phyloP scores from a whole-genome alignment of 305 asterid species.

The Rubia peregrina region DNA sequence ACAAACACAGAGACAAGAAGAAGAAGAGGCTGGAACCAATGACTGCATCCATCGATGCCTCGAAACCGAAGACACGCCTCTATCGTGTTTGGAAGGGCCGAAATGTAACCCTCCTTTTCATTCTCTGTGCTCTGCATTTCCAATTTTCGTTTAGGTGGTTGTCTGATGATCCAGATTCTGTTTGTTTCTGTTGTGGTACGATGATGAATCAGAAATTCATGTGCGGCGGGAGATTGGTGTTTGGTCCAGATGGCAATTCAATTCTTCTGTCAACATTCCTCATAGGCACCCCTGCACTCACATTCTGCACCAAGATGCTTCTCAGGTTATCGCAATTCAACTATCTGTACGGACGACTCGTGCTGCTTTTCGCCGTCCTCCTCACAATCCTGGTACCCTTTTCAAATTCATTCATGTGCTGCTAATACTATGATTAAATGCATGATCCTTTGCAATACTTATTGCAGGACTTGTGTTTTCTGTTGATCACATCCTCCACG shows the following conservation, averaged over 20 bases:
- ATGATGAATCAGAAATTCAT: conserved; percentile 45
- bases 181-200: too few relatives aligned
- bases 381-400: conserved; percentile 51
- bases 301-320: conserved; percentile 53
- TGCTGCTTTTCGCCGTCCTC: conserved; percentile 41
- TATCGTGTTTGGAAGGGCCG: conserved; percentile 91
- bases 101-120: conserved; percentile 34
- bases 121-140: not conserved
- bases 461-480: conserved; percentile 65
- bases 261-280: conserved; percentile 50
- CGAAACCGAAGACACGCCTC: conserved; percentile 46
- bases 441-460: not conserved
- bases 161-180: too few relatives aligned
- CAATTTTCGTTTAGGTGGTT: too few relatives aligned
- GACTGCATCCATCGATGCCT: conserved; percentile 34
- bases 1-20: not conserved
- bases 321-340: conserved; percentile 34
- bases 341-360: conserved; percentile 34
- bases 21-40: conserved; percentile 14
- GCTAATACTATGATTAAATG: too few relatives aligned
- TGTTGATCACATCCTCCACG: conserved; percentile 66
- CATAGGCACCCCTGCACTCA: conserved; percentile 65
- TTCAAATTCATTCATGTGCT: too few relatives aligned
- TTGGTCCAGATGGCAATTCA: conserved; percentile 84
- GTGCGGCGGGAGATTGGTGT: conserved; percentile 85